Base-by-base conservation (phyloP, 306 rosid genomes). In the Rosa rugosa region DNA sequence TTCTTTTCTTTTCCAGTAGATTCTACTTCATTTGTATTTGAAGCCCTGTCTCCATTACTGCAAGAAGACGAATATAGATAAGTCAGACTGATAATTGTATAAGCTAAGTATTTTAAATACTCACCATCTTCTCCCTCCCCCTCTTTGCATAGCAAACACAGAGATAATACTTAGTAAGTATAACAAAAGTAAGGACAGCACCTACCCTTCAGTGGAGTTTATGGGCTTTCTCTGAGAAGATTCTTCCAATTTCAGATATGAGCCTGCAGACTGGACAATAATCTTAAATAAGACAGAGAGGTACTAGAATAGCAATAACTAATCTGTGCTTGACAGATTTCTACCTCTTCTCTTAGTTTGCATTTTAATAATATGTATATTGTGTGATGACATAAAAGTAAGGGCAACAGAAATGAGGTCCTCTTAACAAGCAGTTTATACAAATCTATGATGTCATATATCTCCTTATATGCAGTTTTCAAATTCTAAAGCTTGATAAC, bases 191-290 rank as follows among this genome's bases (percentile, higher is more conserved):
- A 60, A 74, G 65, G 63, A 56, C 75, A 71, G 42, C 80, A 31
- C 69, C 71, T 84, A 94, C 98, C 93, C 75, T 69, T 79, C 67
- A 34, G 46, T 64, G 75, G 66, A 53, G 63, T 78, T 83, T 65
- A 73, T 79, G 75, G 82, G 75, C 51, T 83, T 81, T 73, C 56
- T 79, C 75, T 83, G 85, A 65, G 87, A 81, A 63, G 80, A 76
- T 44, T 42, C 71, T 79, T 82, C 85, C 57, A 86, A 80, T 50
- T 83, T 84, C 70, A 82, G 68, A 69, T 75, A 62, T 74, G 44
- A 53, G 63, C 85, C 85, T 81, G 80, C 65, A 71, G 81, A 80
- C 99, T 94, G 87, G 69, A 83, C 36, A 82, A 63, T 56, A 77
- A 80, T 77, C 53, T 75, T 75, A 73, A 88, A 53, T 71, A 68